Conservation (phyloP, 495 filamentous ascomycete genomes). For the Aspergillus conjunctus region DNA sequence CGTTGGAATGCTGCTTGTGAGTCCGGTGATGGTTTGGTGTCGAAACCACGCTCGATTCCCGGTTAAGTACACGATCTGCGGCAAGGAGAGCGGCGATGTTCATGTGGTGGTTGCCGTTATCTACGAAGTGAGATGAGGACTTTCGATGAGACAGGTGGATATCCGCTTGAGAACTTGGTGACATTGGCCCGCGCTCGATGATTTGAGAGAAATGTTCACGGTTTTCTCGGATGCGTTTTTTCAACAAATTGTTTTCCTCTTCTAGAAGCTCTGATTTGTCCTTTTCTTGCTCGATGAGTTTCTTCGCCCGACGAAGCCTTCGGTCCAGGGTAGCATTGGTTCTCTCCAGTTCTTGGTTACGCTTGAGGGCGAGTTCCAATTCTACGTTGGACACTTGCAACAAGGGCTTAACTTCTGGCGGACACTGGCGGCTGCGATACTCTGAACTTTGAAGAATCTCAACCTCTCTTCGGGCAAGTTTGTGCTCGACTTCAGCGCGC, state of each 20-base stretch:
- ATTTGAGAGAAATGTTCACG: conserved; percentile 77
- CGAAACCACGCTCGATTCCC: conserved; percentile 68
- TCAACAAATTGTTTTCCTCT: conserved; percentile 74
- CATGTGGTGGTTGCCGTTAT: conserved; percentile 39
- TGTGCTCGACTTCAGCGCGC: conserved; percentile 87
- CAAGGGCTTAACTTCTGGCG: conserved; percentile 38
- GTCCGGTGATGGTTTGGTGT: conserved; percentile 54
- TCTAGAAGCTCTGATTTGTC: conserved; percentile 47
- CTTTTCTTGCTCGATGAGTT: conserved; percentile 70
- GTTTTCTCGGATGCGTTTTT: conserved; percentile 84
- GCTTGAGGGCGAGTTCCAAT: conserved; percentile 46
- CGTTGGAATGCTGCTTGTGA: conserved; percentile 50
- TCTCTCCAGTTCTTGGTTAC: conserved; percentile 61
- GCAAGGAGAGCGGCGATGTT: conserved; percentile 71
- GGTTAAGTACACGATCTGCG: conserved; percentile 72
- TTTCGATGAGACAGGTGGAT: conserved; percentile 49
- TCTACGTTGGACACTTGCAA: conserved; percentile 39
- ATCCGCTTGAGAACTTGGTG: conserved; percentile 46
- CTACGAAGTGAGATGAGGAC: conserved; percentile 51
- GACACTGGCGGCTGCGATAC: conserved; percentile 43
- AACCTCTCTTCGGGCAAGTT: conserved; percentile 88
- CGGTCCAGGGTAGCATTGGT: conserved; percentile 65
- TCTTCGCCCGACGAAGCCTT: conserved; percentile 71
- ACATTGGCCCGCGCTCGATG: conserved; percentile 54
- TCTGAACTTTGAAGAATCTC: conserved; percentile 73